Conservation (phyloP, 345 rosid genomes). For the Euphorbia lathyris region DNA sequence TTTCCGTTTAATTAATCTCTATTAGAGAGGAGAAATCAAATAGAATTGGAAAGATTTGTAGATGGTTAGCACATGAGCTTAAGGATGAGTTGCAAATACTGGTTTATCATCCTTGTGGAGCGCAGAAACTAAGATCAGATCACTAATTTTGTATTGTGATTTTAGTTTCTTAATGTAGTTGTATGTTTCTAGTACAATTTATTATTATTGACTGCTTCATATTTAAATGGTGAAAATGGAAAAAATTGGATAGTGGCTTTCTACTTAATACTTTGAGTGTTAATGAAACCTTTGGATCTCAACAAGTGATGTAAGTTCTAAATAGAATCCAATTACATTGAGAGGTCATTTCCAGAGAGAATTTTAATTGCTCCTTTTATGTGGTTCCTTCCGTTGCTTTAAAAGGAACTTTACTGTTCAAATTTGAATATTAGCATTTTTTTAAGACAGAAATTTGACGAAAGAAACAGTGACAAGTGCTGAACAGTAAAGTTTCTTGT, state of each 20-base stretch:
- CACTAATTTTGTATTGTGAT: not conserved
- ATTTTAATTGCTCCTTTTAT: too few species aligned
- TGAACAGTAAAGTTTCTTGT: too few species aligned
- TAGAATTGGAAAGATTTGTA: not conserved
- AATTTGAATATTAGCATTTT: too few species aligned
- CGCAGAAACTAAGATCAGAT: not conserved
- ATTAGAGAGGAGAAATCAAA: not conserved
- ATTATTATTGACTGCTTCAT: not conserved
- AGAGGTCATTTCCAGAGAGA: too few species aligned
- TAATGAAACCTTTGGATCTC: too few species aligned
- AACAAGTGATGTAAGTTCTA: too few species aligned
- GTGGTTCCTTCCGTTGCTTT: too few species aligned
- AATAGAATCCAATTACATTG: too few species aligned
- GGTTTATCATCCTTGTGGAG: not conserved
- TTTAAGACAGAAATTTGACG: too few species aligned
- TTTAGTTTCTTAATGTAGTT: not conserved
- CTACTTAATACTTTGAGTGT: not conserved
- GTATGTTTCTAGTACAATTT: not conserved
- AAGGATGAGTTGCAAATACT: constrained; percentile 3
- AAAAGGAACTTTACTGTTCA: too few species aligned
- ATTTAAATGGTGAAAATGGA: not conserved
- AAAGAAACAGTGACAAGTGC: too few species aligned
- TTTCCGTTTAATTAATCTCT: not conserved
- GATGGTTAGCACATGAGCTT: not conserved
- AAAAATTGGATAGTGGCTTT: not conserved